These are phyloP conservation scores for Corylus heterophylla DNA, from an alignment of 306 rosid species.

Conservation along the genomic window DNA sequence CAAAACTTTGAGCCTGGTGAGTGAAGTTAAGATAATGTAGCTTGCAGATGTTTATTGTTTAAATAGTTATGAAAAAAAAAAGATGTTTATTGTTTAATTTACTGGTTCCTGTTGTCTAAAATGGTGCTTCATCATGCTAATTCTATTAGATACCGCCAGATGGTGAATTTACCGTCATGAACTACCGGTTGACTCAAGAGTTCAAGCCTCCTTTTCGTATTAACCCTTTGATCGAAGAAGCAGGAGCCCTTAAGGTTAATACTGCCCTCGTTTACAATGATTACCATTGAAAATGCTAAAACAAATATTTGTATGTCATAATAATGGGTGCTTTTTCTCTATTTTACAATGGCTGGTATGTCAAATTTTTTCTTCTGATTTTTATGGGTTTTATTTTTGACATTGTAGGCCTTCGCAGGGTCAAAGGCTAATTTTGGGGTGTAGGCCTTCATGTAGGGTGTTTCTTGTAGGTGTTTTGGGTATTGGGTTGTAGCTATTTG, in stretches of 20 bases:
- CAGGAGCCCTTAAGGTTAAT: conserved; percentile 66
- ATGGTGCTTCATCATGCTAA: conserved; percentile 27
- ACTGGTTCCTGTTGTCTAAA: conserved; percentile 1
- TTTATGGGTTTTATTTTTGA: background rate
- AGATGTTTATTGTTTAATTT: background rate
- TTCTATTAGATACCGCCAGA: conserved; percentile 67
- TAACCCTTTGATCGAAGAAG: conserved; percentile 74
- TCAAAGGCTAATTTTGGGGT: too few species aligned
- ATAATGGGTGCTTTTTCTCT: background rate
- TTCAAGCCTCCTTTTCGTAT: conserved; percentile 83
- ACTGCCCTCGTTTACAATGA: background rate
- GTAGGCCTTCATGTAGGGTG: too few species aligned
- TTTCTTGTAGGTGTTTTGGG: too few species aligned
- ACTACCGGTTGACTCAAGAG: conserved; percentile 84
- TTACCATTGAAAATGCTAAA: background rate
- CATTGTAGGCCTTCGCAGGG: background rate
- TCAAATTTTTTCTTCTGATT: background rate
- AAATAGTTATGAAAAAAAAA: background rate
- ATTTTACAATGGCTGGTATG: background rate
- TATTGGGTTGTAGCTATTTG: too few species aligned
- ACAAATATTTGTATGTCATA: background rate
- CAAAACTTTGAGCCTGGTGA: conserved; percentile 72
- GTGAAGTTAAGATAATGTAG: conserved; percentile 24
- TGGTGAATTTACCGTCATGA: conserved; percentile 91
- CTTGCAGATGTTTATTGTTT: background rate